phyloP scores from a whole-genome alignment of 495 filamentous ascomycete species.

The Staphylotrichum tortipilum region DNA sequence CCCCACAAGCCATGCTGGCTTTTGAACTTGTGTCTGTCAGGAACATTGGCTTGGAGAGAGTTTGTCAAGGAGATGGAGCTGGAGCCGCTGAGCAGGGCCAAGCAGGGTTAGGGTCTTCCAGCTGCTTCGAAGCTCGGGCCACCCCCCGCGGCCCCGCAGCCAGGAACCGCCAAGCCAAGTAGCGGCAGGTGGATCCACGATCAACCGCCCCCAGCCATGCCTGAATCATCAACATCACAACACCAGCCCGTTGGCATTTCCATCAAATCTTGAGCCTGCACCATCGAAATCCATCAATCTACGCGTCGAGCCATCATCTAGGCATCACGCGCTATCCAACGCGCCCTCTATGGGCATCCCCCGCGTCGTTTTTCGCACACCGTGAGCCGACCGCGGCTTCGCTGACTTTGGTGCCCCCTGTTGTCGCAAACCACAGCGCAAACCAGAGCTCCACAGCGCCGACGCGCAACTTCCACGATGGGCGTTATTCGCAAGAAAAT shows the following conservation, averaged over 20 bases:
- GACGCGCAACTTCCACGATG: slow-evolving; percentile 44
- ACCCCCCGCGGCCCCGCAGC: too few species aligned
- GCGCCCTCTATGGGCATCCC: slow-evolving; percentile 8
- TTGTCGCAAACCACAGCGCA: slow-evolving; percentile 12
- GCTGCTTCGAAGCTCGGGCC: too few species aligned
- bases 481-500: slow-evolving; percentile 96
- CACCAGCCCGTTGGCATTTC: slow-evolving; percentile 6
- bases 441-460: slow-evolving; percentile 9
- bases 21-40: too few species aligned
- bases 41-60: too few species aligned
- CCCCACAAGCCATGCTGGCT: too few species aligned
- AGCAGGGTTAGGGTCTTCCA: too few species aligned
- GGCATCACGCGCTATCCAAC: not conserved
- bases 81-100: too few species aligned
- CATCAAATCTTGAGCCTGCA: slow-evolving; percentile 14
- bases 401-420: slow-evolving; percentile 5
- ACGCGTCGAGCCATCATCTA: slow-evolving; percentile 9
- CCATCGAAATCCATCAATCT: slow-evolving; percentile 18
- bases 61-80: too few species aligned
- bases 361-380: slow-evolving; percentile 6
- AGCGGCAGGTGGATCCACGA: slow-evolving; percentile 1
- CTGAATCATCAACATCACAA: too few species aligned
- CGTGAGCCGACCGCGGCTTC: slow-evolving; percentile 3
- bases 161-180: too few species aligned
- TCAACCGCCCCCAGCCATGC: too few species aligned